These are phyloP conservation scores for Quercus lobata DNA, from an alignment of 331 rosid species.

Conservation along the genomic window DNA sequence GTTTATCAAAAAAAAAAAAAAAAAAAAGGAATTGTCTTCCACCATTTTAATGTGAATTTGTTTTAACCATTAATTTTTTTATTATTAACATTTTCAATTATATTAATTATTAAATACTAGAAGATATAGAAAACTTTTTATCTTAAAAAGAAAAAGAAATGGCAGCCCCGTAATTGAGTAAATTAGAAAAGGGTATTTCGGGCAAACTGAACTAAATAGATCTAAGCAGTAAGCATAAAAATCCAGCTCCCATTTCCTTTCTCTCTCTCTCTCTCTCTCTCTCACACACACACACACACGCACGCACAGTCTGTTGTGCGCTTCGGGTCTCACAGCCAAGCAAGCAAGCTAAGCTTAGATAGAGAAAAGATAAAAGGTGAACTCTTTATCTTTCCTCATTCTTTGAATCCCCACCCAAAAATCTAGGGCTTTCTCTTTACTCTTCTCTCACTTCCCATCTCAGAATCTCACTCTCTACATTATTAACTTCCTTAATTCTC, in stretches of 20 bases:
- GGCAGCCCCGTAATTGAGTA: slow-evolving; percentile 16
- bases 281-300: fast-evolving
- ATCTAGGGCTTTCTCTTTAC: slow-evolving; percentile 52
- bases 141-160: not conserved
- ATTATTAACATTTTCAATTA: no score
- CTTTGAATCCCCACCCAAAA: slow-evolving; percentile 74
- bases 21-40: fast-evolving
- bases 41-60: no score
- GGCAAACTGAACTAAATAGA: not conserved
- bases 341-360: not conserved
- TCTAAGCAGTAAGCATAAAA: not conserved
- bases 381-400: slow-evolving; percentile 12
- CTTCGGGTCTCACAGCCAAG: slow-evolving; percentile 42
- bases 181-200: slow-evolving; percentile 15
- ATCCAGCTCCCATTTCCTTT: not conserved
- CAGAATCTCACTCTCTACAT: no score
- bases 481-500: slow-evolving; percentile 7
- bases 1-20: no score
- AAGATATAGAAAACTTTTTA: no score
- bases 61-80: no score
- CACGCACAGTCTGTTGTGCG: slow-evolving; percentile 27
- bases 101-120: no score
- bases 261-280: not conserved
- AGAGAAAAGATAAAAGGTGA: slow-evolving; percentile 35
- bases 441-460: not conserved